Evolutionary conservation across 2,329 filamentous ascomycete genomes (phyloP), one percentile per base, ranked within the genome.

Genomic region (Amylocarpus encephaloides): DNA sequence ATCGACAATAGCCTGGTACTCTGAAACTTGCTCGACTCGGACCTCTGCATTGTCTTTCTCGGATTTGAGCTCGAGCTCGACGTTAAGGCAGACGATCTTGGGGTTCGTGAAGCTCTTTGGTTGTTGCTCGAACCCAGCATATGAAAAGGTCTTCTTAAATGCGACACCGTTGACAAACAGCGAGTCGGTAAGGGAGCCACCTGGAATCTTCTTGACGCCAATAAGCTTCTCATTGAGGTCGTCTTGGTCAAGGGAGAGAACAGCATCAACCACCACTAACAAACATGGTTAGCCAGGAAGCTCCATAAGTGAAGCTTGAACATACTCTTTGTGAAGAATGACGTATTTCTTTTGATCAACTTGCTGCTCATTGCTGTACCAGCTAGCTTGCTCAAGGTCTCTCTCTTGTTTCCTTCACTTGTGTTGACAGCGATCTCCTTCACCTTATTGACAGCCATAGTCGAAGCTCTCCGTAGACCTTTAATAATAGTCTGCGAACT

Each of bases 1-100:
- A 66, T 98, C 93, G 67, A 98, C 93, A 62, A 98, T 96, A 56
- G 93, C 93, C 74, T 98, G 93, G 75, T 98, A 98, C 73, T 98
- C 93, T 16, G 92, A 95, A 46, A 98, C 93, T 71, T 97, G 91
- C 73, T 97, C 93, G 51, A 98, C 91, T 52, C 93, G 85, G 57
- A 98, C 90, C 75, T 98, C 93, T 52, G 93, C 93, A 65, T 98
- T 98, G 74, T 98, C 93, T 78, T 96, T 98, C 71, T 98, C 93
- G 55, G 88, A 92, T 82, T 98, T 98, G 62, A 98, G 78, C 74
- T 98, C 93, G 55, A 98, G 79, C 73, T 98, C 93, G 62, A 98
- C 93, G 69, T 97, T 98, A 62, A 98, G 74, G 72, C 92, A 97
- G 54, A 96, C 88, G 61, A 98, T 95, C 77, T 94, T 95, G 54